Evolutionary conservation across 495 filamentous ascomycete genomes (phyloP).

Genomic region (Pseudotulostoma volvatum): DNA sequence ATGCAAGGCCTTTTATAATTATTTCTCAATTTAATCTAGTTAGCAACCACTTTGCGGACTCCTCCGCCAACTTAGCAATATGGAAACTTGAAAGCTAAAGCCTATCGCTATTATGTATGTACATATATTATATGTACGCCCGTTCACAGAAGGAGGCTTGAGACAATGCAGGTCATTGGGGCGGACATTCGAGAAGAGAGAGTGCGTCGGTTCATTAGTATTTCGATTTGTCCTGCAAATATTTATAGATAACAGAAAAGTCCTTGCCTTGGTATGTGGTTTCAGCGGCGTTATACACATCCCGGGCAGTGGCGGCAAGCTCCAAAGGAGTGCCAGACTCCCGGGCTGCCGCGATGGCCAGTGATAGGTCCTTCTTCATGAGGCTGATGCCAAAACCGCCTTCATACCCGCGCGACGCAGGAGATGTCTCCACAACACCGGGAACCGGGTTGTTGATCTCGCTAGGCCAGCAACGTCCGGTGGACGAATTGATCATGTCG

Average conservation of each 20-base stretch:
- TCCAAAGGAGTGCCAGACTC: conserved; percentile 49
- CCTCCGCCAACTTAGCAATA: too few relatives aligned
- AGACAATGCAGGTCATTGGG: too few relatives aligned
- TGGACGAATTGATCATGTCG: conserved; percentile 68
- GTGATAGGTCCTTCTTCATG: conserved; percentile 68
- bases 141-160: too few relatives aligned
- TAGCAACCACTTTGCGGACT: too few relatives aligned
- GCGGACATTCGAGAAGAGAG: too few relatives aligned
- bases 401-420: conserved; percentile 55
- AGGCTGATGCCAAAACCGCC: conserved; percentile 72
- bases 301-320: conserved; percentile 44
- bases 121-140: too few relatives aligned
- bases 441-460: conserved; percentile 88
- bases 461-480: conserved; percentile 79
- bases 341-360: conserved; percentile 57
- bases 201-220: too few relatives aligned
- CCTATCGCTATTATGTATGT: too few relatives aligned
- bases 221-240: conserved; percentile 33
- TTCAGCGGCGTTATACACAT: conserved; percentile 52
- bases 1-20: too few relatives aligned
- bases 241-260: conserved; percentile 75
- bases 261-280: conserved; percentile 51
- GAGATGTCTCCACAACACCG: conserved; percentile 58
- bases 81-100: too few relatives aligned
- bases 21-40: too few relatives aligned